A percentile compares a stretch with the other conserved stretches of the same genome.
These are phyloP conservation scores for Thoreauomyces humboldtii DNA, from an alignment of 192 early-diverging fungal genomes.

Conservation along the genomic window DNA sequence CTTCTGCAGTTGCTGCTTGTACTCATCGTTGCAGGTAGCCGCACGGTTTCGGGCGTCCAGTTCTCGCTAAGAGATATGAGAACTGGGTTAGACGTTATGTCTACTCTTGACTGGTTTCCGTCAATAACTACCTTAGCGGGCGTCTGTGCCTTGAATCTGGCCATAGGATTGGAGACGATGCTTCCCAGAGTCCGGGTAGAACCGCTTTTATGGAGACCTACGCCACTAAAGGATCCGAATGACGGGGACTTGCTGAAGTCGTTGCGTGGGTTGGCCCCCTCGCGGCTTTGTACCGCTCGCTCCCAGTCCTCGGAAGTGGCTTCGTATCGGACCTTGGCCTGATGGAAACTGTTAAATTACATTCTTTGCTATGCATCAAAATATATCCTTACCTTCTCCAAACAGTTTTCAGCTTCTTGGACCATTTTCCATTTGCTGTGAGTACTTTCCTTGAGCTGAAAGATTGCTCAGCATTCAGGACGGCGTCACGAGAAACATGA, in stretches of 20 bases:
- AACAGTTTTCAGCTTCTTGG: slow-evolving; percentile 68
- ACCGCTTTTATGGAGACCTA: too few species aligned
- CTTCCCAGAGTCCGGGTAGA: too few species aligned
- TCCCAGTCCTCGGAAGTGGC: slow-evolving; percentile 83
- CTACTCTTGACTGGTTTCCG: neutral
- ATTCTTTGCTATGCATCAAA: slow-evolving; percentile 7
- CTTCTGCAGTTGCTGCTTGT: slow-evolving; percentile 73
- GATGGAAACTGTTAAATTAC: neutral
- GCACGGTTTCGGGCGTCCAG: slow-evolving; percentile 87
- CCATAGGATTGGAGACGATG: slow-evolving; percentile 54
- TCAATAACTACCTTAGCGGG: slow-evolving; percentile 53
- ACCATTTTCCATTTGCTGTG: slow-evolving; percentile 70
- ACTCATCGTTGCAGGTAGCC: slow-evolving; percentile 74
- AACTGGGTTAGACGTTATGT: neutral
- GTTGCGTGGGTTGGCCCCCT: too few species aligned
- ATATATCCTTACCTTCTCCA: slow-evolving; percentile 72
- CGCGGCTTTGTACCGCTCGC: slow-evolving; percentile 43
- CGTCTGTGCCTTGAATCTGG: slow-evolving; percentile 39
- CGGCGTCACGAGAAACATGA: neutral
- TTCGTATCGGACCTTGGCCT: slow-evolving; percentile 79
- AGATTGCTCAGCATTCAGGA: neutral
- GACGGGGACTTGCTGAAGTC: too few species aligned
- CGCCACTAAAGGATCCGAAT: too few species aligned
- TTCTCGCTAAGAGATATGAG: slow-evolving; percentile 42
- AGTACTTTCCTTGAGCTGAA: slow-evolving; percentile 78